Evolutionary conservation across 345 rosid species (phyloP).

Genomic region (Schrenkiella parvula): DNA sequence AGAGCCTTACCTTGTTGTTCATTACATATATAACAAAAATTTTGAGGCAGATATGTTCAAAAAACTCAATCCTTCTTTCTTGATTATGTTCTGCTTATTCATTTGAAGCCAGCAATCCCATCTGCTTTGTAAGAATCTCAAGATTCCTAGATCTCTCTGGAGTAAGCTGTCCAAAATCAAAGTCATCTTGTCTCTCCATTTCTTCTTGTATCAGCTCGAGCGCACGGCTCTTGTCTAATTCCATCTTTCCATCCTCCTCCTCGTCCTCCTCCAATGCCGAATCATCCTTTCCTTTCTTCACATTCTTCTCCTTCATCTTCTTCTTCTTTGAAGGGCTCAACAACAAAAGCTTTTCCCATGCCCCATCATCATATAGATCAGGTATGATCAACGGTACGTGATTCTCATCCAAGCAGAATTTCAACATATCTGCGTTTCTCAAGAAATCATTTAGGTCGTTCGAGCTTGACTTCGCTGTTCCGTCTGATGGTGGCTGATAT

Average conservation of each 20-base stretch:
- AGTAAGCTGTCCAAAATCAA: conserved; percentile 38
- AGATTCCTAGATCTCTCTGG: conserved; percentile 41
- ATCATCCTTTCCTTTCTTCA: conserved; percentile 31
- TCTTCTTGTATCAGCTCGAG: conserved; percentile 45
- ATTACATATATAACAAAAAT: background rate
- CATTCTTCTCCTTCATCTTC: conserved; percentile 34
- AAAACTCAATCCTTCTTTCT: background rate
- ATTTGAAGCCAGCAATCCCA: conserved; percentile 49
- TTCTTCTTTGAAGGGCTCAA: conserved; percentile 40
- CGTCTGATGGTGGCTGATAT: conserved; percentile 57
- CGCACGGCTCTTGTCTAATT: conserved; percentile 28
- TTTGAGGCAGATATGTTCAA: conserved; percentile 16
- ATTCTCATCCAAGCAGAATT: conserved; percentile 67
- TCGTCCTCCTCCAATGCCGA: conserved; percentile 24
- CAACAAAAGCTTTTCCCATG: conserved; percentile 74
- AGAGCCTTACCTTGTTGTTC: background rate
- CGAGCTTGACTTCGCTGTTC: conserved; percentile 34
- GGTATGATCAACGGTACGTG: conserved; percentile 54
- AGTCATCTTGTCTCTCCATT: conserved; percentile 42
- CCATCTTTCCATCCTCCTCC: conserved; percentile 27
- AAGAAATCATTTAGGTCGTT: conserved; percentile 51
- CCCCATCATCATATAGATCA: conserved; percentile 64
- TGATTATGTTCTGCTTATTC: background rate
- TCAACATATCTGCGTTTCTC: conserved; percentile 58
- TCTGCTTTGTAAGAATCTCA: conserved; percentile 54